Percentiles rank a stretch among this genome's conserved stretches.
These are phyloP conservation scores for Colletotrichum endophyticum DNA, from an alignment of 2,329 filamentous ascomycete genomes.

Conservation along the genomic window DNA sequence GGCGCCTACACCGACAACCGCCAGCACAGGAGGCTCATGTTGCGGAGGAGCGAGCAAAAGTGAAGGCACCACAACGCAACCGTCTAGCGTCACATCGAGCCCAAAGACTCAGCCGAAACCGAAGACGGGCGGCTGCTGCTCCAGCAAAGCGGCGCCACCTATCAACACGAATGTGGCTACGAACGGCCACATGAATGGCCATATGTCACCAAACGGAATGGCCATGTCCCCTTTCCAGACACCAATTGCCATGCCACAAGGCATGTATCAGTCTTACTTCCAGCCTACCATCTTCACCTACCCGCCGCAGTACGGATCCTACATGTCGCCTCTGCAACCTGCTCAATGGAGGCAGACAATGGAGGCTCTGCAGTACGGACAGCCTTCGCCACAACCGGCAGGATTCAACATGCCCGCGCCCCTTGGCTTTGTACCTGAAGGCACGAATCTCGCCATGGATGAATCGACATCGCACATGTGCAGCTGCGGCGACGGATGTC, in stretches of 20 bases:
- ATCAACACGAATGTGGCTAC: constrained; percentile 10
- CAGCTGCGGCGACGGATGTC: constrained; percentile 68
- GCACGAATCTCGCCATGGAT: constrained; percentile 25
- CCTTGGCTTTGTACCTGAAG: neutral
- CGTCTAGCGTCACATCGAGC: constrained; percentile 18
- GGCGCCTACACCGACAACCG: neutral
- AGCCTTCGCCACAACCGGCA: constrained; percentile 31
- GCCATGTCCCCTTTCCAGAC: constrained; percentile 39
- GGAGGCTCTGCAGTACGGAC: constrained; percentile 42
- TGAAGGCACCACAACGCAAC: constrained; percentile 1
- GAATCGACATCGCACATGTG: constrained; percentile 49
- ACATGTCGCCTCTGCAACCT: constrained; percentile 59
- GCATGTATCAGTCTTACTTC: constrained; percentile 43
- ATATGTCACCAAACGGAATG: constrained; percentile 29
- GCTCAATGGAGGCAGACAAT: constrained; percentile 57
- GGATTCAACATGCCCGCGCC: constrained; percentile 1
- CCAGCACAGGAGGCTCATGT: constrained; percentile 23
- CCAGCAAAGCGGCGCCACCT: constrained; percentile 26
- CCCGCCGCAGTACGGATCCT: constrained; percentile 59
- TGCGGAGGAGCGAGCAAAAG: constrained; percentile 21
- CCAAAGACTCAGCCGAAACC: constrained; percentile 19
- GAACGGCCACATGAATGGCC: constrained; percentile 8
- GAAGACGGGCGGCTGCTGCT: constrained; percentile 39
- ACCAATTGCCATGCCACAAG: constrained; percentile 39
- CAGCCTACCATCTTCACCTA: constrained; percentile 57